These are phyloP conservation scores for Acanthochlamys bracteata DNA, from an alignment of 106 monocot genomes.

Conservation along the genomic window DNA sequence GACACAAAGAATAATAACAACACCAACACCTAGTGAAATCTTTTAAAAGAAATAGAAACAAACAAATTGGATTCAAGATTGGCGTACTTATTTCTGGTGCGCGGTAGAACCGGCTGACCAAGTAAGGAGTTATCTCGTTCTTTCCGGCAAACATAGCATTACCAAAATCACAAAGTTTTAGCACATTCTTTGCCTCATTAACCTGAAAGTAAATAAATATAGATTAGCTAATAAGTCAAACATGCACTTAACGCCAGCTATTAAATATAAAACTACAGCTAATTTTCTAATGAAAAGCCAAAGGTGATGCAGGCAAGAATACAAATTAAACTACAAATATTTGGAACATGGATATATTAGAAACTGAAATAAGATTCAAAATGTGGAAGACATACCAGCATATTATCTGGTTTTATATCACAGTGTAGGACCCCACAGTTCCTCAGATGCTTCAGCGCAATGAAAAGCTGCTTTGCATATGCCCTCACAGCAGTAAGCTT, in stretches of 20 bases:
- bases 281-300: too few relatives aligned
- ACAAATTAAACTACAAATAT: too few relatives aligned
- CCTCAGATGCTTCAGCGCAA: conserved; percentile 94
- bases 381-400: conserved; percentile 74
- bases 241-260: too few relatives aligned
- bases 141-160: conserved; percentile 96
- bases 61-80: background rate
- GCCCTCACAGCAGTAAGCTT: conserved; percentile 98
- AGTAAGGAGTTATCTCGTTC: conserved; percentile 96
- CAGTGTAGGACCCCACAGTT: conserved; percentile 94
- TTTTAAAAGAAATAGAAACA: background rate
- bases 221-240: too few relatives aligned
- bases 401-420: conserved; percentile 99
- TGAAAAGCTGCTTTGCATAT: conserved; percentile 99
- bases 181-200: conserved; percentile 86
- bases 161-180: conserved; percentile 98
- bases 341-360: too few relatives aligned
- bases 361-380: too few relatives aligned
- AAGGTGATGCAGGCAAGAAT: too few relatives aligned
- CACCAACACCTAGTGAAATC: too few relatives aligned
- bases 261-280: too few relatives aligned
- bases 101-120: conserved; percentile 98
- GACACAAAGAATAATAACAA: too few relatives aligned
- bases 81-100: conserved; percentile 98
- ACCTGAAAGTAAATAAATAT: conserved; percentile 39